Base-by-base conservation (phyloP, 2,329 filamentous ascomycete genomes). In the Colletotrichum simmondsii region DNA sequence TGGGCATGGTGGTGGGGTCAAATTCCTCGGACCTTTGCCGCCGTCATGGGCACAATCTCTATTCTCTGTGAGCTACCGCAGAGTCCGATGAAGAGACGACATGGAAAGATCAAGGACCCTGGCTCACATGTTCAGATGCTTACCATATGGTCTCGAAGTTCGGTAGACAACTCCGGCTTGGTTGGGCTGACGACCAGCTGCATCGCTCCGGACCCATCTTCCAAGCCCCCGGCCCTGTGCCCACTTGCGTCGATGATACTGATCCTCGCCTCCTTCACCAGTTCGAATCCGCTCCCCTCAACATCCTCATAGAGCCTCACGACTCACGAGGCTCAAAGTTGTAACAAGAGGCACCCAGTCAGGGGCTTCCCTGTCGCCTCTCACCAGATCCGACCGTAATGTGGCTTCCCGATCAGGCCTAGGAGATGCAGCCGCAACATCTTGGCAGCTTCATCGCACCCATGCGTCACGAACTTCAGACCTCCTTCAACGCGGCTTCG, bases 391-490 rank as follows among this genome's bases (percentile, higher is more conserved):
- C 28, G 46, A n/a, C 46, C 71, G 56, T 61, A 10, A 54, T 67
- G 22, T 52, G 32, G 54, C 71, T 65, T 42, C 66, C 60, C 28
- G 28, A 65, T 71, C 35, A 52, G 61, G 66, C 46, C 46, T 52
- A 52, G 61, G 60, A 65, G 46, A 35, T 35, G 61, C 60, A 73
- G 49, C 66, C 56, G 71, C 71, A 73, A 71, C 71, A 57, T 32
- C 71, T 73, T 73, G 71, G 71, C 71, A 73, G 71, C 71, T 73
- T 73, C 71, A 73, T 73, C 71, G 19, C 46, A 24, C 32, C 60
- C 66, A 65, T 72, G 66, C 60, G 60, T 60, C 46, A 59, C 56
- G 70, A 65, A 65, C 54, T 53, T 60, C 28, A 53, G 32, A 52
- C 37, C n/a, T n/a, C 58, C 32, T 49, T 60, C 24, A 11, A 32